Percentiles rank a stretch among this genome's conserved stretches.
phyloP scores from a whole-genome alignment of 2,329 filamentous ascomycete species.

The Aspergillus aculeatus region DNA sequence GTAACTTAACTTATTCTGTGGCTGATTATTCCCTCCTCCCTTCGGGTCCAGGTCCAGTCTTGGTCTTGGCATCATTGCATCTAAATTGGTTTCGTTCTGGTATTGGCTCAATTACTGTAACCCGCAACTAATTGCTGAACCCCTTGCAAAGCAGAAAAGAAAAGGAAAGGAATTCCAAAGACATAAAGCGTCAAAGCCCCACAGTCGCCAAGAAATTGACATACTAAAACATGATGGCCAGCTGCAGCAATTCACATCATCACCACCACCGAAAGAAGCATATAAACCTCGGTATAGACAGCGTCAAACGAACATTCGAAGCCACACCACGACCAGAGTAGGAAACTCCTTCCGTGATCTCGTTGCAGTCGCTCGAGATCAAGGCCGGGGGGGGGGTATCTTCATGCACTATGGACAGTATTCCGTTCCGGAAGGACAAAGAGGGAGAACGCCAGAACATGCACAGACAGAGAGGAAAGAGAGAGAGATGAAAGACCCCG shows the following conservation, averaged over 20 bases:
- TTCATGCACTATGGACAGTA: conserved; percentile 35
- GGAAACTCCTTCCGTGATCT: conserved; percentile 26
- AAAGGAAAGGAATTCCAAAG: neutral
- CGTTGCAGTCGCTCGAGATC: conserved; percentile 23
- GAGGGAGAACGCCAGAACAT: conserved; percentile 31
- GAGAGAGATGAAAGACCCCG: neutral
- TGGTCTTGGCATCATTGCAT: neutral
- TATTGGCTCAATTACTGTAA: conserved; percentile 7
- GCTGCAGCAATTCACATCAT: neutral
- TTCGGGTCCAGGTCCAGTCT: neutral
- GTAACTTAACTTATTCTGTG: neutral
- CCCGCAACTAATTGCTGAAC: conserved; percentile 3
- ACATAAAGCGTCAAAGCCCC: neutral
- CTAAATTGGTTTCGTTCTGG: neutral
- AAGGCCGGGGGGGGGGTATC: conserved; percentile 32
- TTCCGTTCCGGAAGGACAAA: conserved; percentile 21
- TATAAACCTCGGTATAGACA: conserved; percentile 14
- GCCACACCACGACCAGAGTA: conserved; percentile 26
- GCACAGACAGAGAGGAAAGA: conserved; percentile 19
- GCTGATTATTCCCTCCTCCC: neutral
- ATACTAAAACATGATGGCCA: conserved; percentile 25
- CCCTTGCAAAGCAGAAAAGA: neutral
- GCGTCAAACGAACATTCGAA: conserved; percentile 19
- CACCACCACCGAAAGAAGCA: neutral
- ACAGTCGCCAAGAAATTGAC: conserved; percentile 7